phyloP scores from a whole-genome alignment of 768 basidiomycete species.

The Russula griseocarnosa region DNA sequence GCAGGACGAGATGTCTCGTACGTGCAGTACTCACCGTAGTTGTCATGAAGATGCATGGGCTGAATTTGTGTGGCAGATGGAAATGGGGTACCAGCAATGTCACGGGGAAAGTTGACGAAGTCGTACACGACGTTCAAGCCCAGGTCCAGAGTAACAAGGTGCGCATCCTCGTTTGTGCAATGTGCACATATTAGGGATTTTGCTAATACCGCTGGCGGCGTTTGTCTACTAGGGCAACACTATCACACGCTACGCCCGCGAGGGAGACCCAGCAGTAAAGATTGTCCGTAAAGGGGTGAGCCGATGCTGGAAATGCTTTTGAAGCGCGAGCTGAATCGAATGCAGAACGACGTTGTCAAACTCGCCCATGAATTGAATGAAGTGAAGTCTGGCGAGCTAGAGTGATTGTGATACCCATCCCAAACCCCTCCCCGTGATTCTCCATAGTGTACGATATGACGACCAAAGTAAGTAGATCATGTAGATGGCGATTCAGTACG shows the following conservation, averaged over 20 bases:
- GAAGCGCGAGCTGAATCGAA: background rate
- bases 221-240: constrained; percentile 38
- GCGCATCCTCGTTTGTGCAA: background rate
- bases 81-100: constrained; percentile 20
- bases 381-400: constrained; percentile 35
- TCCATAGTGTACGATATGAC: background rate
- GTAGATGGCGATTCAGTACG: too few relatives aligned
- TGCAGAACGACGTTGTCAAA: constrained; percentile 50
- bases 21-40: background rate
- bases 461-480: background rate
- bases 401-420: background rate
- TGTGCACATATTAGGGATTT: background rate
- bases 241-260: constrained; percentile 41
- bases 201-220: background rate
- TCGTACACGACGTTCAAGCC: constrained; percentile 43
- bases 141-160: constrained; percentile 47
- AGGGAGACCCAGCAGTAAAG: constrained; percentile 49
- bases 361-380: constrained; percentile 48
- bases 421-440: background rate
- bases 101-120: constrained; percentile 13
- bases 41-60: background rate
- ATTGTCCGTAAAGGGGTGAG: constrained; percentile 45
- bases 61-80: constrained; percentile 9
- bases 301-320: constrained; percentile 10
- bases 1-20: constrained; percentile 17